Evolutionary conservation across 805 yeast species (phyloP), one percentile per base, ranked within the genome.

Genomic region (Kazachstania kunashirensis): DNA sequence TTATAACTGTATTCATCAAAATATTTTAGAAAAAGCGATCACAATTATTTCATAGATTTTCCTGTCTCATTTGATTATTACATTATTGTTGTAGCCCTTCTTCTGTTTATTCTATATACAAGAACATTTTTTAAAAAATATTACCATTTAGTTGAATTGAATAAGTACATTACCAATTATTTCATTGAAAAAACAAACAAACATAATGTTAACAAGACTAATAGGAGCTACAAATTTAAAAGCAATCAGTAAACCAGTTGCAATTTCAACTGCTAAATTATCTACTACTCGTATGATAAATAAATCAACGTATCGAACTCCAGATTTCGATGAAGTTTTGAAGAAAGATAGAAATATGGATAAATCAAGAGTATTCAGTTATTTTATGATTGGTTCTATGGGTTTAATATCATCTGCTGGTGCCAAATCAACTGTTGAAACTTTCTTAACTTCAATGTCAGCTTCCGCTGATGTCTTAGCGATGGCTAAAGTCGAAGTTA

Each of bases 401-500:
- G 97, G 96, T 61, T 66, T 86, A 52, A 68, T 88, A 51, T 70
- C 84, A 30, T 94, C 96, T 36, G 95, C 88, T 39, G 94, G 94
- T 58, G 96, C 96, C 59, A 84, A 88, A 66, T 83, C 95, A 36
- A 86, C 96, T 33, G 96, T 88, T 37, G 94, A 89, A 70, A 73
- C 89, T 24, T 92, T 92, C 71, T 72, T 92, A 53, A 71, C 84
- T 43, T 75, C 96, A 48, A 80, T 88, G 94, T 77, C 95, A 49
- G 99, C 99, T 24, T 88, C 98, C 44, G 95, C 96, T 48, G 99
- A 92, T 72, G 95, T 92, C 42, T 76, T 92, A 69, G 98, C 98
- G 44, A 80, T 92, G 95, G 98, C 99, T 54, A 92, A 92, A 72
- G 96, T 89, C 55, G 98, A 92, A 73, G 96, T 92, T 52, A 88